phyloP scores from a whole-genome alignment of 352 stramenopile genomes.

The Phytophthora lateralis region DNA sequence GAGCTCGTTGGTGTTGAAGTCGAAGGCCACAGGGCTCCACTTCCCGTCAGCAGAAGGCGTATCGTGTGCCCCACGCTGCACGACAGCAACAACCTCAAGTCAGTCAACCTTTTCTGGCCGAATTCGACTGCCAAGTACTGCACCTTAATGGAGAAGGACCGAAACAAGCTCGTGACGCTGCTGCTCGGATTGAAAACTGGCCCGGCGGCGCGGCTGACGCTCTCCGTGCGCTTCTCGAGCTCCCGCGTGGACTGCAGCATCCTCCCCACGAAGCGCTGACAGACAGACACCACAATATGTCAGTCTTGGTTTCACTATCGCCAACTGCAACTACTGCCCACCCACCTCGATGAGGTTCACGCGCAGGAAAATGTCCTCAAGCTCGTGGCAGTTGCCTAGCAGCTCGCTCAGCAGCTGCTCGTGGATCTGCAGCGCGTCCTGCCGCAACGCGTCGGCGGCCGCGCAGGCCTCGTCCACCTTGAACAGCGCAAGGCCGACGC shows the following conservation, averaged over 20 bases:
- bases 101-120: neutral
- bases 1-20: slow-evolving; percentile 58
- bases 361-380: slow-evolving; percentile 81
- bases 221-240: slow-evolving; percentile 70
- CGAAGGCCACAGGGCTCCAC: slow-evolving; percentile 69
- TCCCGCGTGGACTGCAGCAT: slow-evolving; percentile 62
- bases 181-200: slow-evolving; percentile 67
- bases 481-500: slow-evolving; percentile 77
- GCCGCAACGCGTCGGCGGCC: slow-evolving; percentile 51
- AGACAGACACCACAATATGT: neutral
- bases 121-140: neutral
- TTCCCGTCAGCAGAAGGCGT: slow-evolving; percentile 32
- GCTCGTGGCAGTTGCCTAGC: slow-evolving; percentile 68
- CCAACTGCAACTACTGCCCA: slow-evolving; percentile 9
- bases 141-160: slow-evolving; percentile 77
- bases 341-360: slow-evolving; percentile 81
- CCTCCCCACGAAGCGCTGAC: slow-evolving; percentile 61
- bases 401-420: slow-evolving; percentile 59
- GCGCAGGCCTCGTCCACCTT: slow-evolving; percentile 82
- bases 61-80: slow-evolving; percentile 43
- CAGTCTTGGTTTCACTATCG: neutral
- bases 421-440: slow-evolving; percentile 56
- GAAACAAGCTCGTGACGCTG: slow-evolving; percentile 61
- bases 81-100: neutral
- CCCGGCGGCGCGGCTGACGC: slow-evolving; percentile 49